Conservation (phyloP, 2,329 filamentous ascomycete species). For the Cytospora piceae region DNA sequence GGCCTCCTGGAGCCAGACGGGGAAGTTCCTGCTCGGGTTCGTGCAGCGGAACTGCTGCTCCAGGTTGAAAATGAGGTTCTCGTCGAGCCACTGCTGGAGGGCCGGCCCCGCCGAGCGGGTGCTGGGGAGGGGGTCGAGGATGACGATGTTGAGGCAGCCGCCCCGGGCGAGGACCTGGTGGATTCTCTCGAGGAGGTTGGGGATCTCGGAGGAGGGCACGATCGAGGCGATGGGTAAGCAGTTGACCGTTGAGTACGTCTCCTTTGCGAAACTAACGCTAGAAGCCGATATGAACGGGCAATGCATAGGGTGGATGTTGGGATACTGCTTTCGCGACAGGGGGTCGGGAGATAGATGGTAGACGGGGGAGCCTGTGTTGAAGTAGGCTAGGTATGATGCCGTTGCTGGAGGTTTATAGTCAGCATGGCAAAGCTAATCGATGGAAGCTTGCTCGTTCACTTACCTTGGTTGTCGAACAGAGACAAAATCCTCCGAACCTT, state of each 20-base stretch:
- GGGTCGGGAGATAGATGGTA: slow-evolving; percentile 52
- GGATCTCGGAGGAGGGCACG: slow-evolving; percentile 60
- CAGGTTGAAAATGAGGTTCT: slow-evolving; percentile 62
- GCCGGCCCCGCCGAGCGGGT: slow-evolving; percentile 59
- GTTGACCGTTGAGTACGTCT: slow-evolving; percentile 54
- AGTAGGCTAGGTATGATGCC: slow-evolving; percentile 52
- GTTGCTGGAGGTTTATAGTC: slow-evolving; percentile 43
- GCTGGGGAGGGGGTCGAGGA: slow-evolving; percentile 66
- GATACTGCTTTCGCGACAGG: slow-evolving; percentile 42
- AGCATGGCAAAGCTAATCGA: slow-evolving; percentile 27
- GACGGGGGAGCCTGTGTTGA: slow-evolving; percentile 46
- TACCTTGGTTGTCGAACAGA: slow-evolving; percentile 57
- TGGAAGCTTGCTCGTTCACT: slow-evolving; percentile 34
- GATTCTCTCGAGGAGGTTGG: slow-evolving; percentile 58
- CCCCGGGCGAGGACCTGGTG: slow-evolving; percentile 58
- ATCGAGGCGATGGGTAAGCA: slow-evolving; percentile 60
- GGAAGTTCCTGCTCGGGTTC: slow-evolving; percentile 61
- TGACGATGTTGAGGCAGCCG: slow-evolving; percentile 60
- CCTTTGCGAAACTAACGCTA: slow-evolving; percentile 44
- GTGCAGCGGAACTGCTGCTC: slow-evolving; percentile 62
- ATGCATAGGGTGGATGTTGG: slow-evolving; percentile 46
- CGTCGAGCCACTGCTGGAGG: slow-evolving; percentile 64
- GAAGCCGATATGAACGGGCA: slow-evolving; percentile 44
- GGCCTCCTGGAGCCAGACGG: slow-evolving; percentile 61
- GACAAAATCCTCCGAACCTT: slow-evolving; percentile 47